These are phyloP conservation scores for Gossypium aridum DNA, from an alignment of 441 rosid species.

Conservation along the genomic window DNA sequence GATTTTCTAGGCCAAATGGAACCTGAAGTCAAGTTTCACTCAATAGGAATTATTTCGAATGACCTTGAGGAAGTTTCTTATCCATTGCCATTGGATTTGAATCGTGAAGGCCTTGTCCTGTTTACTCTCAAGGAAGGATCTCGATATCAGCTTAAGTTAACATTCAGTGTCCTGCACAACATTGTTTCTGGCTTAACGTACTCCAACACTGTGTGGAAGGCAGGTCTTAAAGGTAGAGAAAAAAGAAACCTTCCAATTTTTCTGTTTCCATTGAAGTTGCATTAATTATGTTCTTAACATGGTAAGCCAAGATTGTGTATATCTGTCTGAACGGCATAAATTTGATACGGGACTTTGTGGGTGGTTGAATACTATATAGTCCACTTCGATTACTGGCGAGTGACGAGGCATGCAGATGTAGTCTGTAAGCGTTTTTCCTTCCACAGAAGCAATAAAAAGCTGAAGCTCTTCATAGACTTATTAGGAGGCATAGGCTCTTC, in stretches of 20 bases:
- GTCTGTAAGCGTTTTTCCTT: background rate
- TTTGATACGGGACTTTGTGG: background rate
- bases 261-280: background rate
- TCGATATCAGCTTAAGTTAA: conserved; percentile 39
- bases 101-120: conserved; percentile 18
- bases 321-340: background rate
- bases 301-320: background rate
- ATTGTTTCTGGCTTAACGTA: conserved; percentile 36
- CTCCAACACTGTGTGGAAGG: conserved; percentile 36
- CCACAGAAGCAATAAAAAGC: background rate
- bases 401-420: background rate
- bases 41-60: conserved; percentile 44
- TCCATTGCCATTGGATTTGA: conserved; percentile 32
- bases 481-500: background rate
- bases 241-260: background rate
- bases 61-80: conserved; percentile 35
- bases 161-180: conserved; percentile 38
- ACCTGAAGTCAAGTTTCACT: conserved; percentile 50
- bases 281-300: background rate
- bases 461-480: background rate
- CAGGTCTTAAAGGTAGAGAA: conserved; percentile 30
- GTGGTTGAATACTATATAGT: background rate
- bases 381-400: background rate
- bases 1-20: conserved; percentile 39
- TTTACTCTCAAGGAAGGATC: conserved; percentile 51